These are phyloP conservation scores for Colletotrichum phormii DNA, from an alignment of 2,329 filamentous ascomycete species.

Conservation along the genomic window DNA sequence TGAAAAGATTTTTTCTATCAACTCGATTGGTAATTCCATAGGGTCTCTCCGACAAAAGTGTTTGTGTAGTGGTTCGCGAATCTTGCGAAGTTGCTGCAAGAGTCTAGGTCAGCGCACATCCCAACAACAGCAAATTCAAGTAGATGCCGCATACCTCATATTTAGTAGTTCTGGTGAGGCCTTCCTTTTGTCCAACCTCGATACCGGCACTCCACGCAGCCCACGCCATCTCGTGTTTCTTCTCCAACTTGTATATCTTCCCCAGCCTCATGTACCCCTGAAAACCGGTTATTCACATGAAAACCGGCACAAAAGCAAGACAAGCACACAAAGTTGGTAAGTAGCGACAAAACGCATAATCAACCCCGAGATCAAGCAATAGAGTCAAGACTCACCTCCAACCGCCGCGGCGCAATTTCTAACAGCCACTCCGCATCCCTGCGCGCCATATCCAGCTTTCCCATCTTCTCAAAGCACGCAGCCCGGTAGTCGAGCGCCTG, in stretches of 20 bases:
- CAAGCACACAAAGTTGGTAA: neutral
- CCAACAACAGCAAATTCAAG: neutral
- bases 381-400: constrained; percentile 47
- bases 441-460: constrained; percentile 50
- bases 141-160: constrained; percentile 44
- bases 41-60: constrained; percentile 50
- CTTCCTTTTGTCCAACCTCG: constrained; percentile 44
- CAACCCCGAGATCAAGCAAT: neutral
- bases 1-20: constrained; percentile 50
- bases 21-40: constrained; percentile 48
- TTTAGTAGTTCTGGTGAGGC: constrained; percentile 44
- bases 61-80: constrained; percentile 48
- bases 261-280: constrained; percentile 57
- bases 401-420: constrained; percentile 52
- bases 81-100: constrained; percentile 48
- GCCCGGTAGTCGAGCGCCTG: constrained; percentile 55
- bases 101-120: neutral
- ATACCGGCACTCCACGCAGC: constrained; percentile 53
- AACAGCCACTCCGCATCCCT: constrained; percentile 57
- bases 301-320: neutral
- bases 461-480: constrained; percentile 51
- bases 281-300: constrained; percentile 17
- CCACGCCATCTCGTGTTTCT: constrained; percentile 53
- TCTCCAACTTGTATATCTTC: constrained; percentile 52
- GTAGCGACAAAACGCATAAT: neutral